Percentiles rank a stretch among this genome's conserved stretches.
Conservation (phyloP, 2,329 filamentous ascomycete genomes). For the Chaetomium globosum region DNA sequence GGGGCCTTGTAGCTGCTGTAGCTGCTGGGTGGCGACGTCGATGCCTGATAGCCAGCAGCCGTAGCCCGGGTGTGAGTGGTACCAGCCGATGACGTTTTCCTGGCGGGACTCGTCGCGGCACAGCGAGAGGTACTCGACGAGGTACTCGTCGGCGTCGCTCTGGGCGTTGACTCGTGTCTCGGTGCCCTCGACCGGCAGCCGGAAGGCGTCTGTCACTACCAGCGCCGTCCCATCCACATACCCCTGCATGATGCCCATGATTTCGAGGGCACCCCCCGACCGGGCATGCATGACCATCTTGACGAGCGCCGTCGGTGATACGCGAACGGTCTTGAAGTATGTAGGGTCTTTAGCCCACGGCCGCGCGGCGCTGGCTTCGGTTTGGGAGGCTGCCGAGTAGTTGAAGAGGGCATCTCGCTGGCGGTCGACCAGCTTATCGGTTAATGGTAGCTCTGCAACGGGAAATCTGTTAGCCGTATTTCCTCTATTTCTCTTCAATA, state of each 20-base stretch:
- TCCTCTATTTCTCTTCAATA: not conserved
- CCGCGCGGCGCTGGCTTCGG: conserved; percentile 61
- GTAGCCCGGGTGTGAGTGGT: conserved; percentile 96
- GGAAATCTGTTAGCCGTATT: conserved; percentile 4
- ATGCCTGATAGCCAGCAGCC: conserved; percentile 98
- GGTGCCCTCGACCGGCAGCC: conserved; percentile 94
- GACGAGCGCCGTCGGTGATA: conserved; percentile 88
- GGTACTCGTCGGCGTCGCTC: conserved; percentile 94
- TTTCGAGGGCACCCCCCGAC: conserved; percentile 86
- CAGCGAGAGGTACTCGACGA: conserved; percentile 79
- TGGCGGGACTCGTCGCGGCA: conserved; percentile 74
- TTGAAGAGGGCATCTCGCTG: conserved; percentile 88
- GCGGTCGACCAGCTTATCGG: conserved; percentile 79
- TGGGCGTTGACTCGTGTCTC: conserved; percentile 97
- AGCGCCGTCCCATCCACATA: conserved; percentile 84
- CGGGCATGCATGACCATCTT: conserved; percentile 99
- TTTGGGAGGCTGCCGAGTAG: conserved; percentile 72
- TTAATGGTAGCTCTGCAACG: conserved; percentile 78
- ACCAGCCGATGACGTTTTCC: conserved; percentile 97
- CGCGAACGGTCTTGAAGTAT: conserved; percentile 91
- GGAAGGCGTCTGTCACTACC: conserved; percentile 91
- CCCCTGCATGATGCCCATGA: conserved; percentile 98
- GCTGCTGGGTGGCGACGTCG: conserved; percentile 85
- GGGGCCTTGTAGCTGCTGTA: conserved; percentile 84
- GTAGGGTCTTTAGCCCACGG: conserved; percentile 80